Evolutionary conservation across 2,329 filamentous ascomycete species (phyloP), one percentile per base, ranked within the genome.

Genomic region (Cladorrhinum sp.): DNA sequence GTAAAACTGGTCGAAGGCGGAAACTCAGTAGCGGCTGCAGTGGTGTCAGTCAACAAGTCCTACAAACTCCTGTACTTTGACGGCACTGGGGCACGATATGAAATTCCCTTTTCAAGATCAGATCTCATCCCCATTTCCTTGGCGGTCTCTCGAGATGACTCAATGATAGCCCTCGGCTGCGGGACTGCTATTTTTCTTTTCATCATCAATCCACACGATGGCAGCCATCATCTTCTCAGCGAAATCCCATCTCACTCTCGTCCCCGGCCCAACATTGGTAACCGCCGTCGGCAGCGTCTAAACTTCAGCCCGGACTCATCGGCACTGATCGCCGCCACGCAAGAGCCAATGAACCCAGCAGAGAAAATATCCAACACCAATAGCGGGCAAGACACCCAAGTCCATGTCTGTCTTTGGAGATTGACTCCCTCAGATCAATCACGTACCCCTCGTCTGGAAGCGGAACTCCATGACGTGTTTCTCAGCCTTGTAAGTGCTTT

Each of bases 111-210:
- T 1, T 27, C 18, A 5, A 12, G 18, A 5, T 1, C 58, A 24
- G 45, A 53, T 12, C 24, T 32, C 16, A 22, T 53, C 7, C 58
- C 58, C 3, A 52, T 45, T 2, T 54, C 58, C 5, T 22, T 60
- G 9, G 58, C 58, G 6, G 58, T 60, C 22, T 60, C 58, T 10
- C 38, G 58, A 25, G 53, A 60, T 36, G 58, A 60, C 49, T 10
- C 13, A n/a, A 57, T 50, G 45, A 27, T 60, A 8, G 58, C 58
- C 1, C 22, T 60, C 3, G 41, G 45, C 2, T 60, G 52, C 18
- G 53, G 52, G 9, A 20, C 3, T 7, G 50, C 16, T n/a, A 49
- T 60, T 2, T 18, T 52, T 25, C 38, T 56, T 4, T 60, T 51
- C 48, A 4, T 20, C 4, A 36, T 60, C 16, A 29, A n/a, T 22